Base-by-base conservation (phyloP, 2,329 filamentous ascomycete species). In the Geoglossum cookeanum region DNA sequence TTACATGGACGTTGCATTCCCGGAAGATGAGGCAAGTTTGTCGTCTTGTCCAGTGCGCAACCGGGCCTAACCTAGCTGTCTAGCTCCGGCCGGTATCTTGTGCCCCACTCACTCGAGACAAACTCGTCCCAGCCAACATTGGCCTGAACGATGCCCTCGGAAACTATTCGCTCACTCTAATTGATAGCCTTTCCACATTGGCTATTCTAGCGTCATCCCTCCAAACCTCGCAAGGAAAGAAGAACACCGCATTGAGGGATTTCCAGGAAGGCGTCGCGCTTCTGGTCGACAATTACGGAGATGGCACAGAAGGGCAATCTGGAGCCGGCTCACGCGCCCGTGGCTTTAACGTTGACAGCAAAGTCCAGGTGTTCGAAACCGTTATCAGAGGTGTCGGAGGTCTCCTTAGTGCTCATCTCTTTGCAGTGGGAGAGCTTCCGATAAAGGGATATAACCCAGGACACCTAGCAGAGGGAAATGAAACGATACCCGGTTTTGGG, bases 301-400 rank as follows among this genome's bases (percentile, higher is more conserved):
- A 96, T 69, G 91, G 90, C 1, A 81, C 81, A 33, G 70, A 75
- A 7, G 84, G 85, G 2, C 74, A 78, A 13, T 75, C 76, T 4
- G 87, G 86, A 5, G 76, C 79, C 65, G 91, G 91, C 3, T 74
- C 78, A 58, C 77, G 88, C 61, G 82, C 83, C 3, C 78, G 81
- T 57, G 92, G 89, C 0, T 98, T 98, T 65, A 88, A 98, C 68
- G 74, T 95, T 45, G 91, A 98, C 70, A 95, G 90, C 72, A 98
- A 97, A 70, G 92, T 98, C 1, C 91, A 98, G 71, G 88, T 98
- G 44, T 98, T 98, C 66, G 92, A 98, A 73, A 97, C 91, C 0
- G 91, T 95, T 39, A 98, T 98, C 63, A 79, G 92, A 59, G 92
- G 91, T 15, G 79, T 94, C 51, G 92, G 92, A 13, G 92, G 92